A percentile compares a stretch with the other conserved stretches of the same genome.
Conservation (phyloP, 257 asterid species). For the Solanum etuberosum region DNA sequence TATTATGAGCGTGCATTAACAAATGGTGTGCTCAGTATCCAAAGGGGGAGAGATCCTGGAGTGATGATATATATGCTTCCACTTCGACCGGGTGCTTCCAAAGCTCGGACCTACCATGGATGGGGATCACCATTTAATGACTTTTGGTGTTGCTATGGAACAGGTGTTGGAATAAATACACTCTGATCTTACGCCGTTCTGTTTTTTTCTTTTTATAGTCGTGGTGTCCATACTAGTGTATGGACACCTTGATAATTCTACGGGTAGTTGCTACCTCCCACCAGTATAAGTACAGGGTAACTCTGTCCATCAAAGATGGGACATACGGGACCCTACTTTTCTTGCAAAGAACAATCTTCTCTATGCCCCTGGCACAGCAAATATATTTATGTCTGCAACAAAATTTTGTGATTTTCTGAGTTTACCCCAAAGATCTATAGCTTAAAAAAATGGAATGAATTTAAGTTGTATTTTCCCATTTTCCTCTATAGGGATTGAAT, state of each 20-base stretch:
- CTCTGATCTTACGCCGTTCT: not conserved
- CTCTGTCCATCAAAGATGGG: not conserved
- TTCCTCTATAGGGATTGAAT: constrained; percentile 47
- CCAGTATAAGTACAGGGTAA: not conserved
- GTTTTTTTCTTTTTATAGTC: not conserved
- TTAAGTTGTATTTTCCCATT: not conserved
- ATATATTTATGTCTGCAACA: not conserved
- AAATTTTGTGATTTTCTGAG: not conserved
- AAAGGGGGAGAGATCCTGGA: constrained; percentile 85
- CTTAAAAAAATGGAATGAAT: not conserved
- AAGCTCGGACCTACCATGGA: constrained; percentile 56
- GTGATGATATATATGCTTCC: constrained; percentile 94
- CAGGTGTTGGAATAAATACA: constrained; percentile 32
- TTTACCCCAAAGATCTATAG: not conserved
- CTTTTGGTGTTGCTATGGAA: constrained; percentile 98
- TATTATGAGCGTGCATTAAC: constrained; percentile 82
- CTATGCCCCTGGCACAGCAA: not conserved
- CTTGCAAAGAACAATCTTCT: not conserved
- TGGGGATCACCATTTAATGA: constrained; percentile 68
- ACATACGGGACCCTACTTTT: not conserved
- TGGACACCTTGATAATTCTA: not conserved
- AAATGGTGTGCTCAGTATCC: constrained; percentile 83
- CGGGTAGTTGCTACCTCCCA: not conserved
- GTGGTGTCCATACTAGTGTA: not conserved
- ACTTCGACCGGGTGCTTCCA: constrained; percentile 55